Conservation (phyloP, 495 filamentous ascomycete species). For the Lichenothelia convexa region DNA sequence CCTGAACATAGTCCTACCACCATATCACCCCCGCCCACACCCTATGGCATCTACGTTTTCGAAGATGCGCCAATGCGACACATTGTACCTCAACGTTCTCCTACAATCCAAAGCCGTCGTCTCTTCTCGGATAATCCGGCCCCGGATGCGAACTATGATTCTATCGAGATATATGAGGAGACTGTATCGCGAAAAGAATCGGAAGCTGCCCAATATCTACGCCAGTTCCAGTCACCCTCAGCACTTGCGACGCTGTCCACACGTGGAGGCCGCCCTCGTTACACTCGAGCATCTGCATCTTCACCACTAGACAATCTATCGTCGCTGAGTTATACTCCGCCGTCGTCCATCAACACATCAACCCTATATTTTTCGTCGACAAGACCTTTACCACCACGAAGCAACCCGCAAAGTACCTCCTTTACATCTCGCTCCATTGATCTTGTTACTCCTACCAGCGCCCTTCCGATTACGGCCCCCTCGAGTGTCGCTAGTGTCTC, state of each 20-base stretch:
- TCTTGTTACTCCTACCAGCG: conserved; percentile 15
- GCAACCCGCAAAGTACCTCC: conserved; percentile 14
- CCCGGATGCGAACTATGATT: conserved; percentile 13
- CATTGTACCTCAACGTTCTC: conserved; percentile 25
- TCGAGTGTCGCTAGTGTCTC: conserved; percentile 6
- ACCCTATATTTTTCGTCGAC: conserved; percentile 12
- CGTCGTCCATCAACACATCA: conserved; percentile 17
- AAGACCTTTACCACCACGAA: conserved; percentile 14
- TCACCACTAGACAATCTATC: conserved; percentile 11
- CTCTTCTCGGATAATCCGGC: conserved; percentile 15
- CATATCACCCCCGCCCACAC: conserved; percentile 13
- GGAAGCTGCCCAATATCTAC: conserved; percentile 16
- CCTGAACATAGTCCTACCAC: conserved; percentile 3
- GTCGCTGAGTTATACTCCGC: conserved; percentile 19
- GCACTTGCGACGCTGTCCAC: not conserved
- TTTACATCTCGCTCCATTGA: conserved; percentile 15
- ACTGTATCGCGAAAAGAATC: conserved; percentile 9
- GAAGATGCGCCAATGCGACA: conserved; percentile 18
- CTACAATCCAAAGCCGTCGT: conserved; percentile 12
- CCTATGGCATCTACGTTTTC: conserved; percentile 14
- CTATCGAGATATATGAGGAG: conserved; percentile 2
- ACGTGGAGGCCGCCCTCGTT: conserved; percentile 8
- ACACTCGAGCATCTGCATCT: conserved; percentile 11
- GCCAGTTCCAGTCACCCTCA: conserved; percentile 14
- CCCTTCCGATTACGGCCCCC: conserved; percentile 6